phyloP scores from a whole-genome alignment of 169 alveolate genomes.

The Plasmodium billcollinsi region DNA sequence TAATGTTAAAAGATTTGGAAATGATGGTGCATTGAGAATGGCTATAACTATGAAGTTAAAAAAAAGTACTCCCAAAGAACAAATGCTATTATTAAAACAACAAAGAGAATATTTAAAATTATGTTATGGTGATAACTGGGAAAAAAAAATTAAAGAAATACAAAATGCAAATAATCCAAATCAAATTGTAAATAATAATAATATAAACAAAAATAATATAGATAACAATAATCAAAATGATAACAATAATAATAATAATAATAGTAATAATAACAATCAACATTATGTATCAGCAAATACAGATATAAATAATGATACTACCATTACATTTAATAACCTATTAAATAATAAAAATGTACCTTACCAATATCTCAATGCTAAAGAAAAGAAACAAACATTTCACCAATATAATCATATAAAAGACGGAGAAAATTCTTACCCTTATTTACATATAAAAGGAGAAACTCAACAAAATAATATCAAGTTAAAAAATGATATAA shows the following conservation, averaged over 20 bases:
- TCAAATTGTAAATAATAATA: neutral
- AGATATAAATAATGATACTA: neutral
- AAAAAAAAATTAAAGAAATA: neutral
- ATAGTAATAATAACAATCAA: neutral
- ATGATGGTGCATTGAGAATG: constrained; percentile 85
- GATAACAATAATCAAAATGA: neutral
- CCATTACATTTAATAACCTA: neutral
- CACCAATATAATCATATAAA: too few species aligned
- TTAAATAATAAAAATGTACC: neutral
- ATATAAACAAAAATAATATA: neutral
- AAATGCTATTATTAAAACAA: constrained; percentile 81
- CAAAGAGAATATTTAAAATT: constrained; percentile 80
- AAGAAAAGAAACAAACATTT: too few species aligned
- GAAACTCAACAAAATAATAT: neutral
- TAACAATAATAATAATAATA: neutral
- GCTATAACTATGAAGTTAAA: constrained; percentile 85
- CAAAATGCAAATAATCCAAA: neutral
- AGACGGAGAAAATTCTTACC: neutral
- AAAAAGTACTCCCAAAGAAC: constrained; percentile 84
- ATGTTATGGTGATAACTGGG: constrained; percentile 56
- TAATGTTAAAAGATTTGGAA: constrained; percentile 86
- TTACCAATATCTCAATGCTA: too few species aligned
- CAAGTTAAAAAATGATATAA: neutral
- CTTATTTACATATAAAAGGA: neutral
- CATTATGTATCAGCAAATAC: neutral